Evolutionary conservation across 129 eudicot species (phyloP).

Genomic region (Escallonia rubra): DNA sequence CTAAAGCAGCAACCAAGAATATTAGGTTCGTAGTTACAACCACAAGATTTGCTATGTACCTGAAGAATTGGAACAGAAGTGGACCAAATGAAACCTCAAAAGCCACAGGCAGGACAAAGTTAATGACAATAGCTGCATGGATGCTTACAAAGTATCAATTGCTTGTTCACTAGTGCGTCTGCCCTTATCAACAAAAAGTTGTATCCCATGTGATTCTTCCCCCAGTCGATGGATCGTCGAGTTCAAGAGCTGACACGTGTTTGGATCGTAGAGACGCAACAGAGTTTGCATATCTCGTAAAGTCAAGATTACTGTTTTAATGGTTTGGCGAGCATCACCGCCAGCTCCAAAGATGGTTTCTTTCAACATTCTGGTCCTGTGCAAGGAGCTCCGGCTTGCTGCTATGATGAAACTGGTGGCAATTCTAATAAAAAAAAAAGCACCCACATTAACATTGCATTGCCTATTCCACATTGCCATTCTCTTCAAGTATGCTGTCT

Average conservation of each 20-base stretch:
- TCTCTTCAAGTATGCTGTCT: not conserved
- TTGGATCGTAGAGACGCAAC: slow-evolving; percentile 37
- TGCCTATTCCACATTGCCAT: not conserved
- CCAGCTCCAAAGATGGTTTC: slow-evolving; percentile 47
- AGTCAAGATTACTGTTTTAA: slow-evolving; percentile 25
- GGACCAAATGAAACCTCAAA: not conserved
- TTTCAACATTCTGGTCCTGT: slow-evolving; percentile 35
- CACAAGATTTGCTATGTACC: slow-evolving; percentile 50
- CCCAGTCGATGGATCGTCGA: slow-evolving; percentile 30
- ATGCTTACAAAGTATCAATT: slow-evolving; percentile 40
- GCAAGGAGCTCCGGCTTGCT: slow-evolving; percentile 30
- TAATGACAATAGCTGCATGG: not conserved
- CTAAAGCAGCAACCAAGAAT: slow-evolving; percentile 47
- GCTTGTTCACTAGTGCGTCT: slow-evolving; percentile 31
- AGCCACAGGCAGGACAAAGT: too few relatives aligned
- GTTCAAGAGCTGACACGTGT: slow-evolving; percentile 28
- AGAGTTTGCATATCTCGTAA: slow-evolving; percentile 30
- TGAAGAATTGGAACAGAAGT: slow-evolving; percentile 11
- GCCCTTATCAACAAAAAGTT: slow-evolving; percentile 29
- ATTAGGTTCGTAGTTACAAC: slow-evolving; percentile 39
- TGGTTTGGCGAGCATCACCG: slow-evolving; percentile 26
- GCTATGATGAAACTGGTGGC: slow-evolving; percentile 38
- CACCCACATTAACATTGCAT: not conserved
- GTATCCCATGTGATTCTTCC: slow-evolving; percentile 29
- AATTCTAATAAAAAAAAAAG: slow-evolving; percentile 25